Evolutionary conservation across 2,329 filamentous ascomycete genomes (phyloP).

Genomic region (Fusarium camptoceras): DNA sequence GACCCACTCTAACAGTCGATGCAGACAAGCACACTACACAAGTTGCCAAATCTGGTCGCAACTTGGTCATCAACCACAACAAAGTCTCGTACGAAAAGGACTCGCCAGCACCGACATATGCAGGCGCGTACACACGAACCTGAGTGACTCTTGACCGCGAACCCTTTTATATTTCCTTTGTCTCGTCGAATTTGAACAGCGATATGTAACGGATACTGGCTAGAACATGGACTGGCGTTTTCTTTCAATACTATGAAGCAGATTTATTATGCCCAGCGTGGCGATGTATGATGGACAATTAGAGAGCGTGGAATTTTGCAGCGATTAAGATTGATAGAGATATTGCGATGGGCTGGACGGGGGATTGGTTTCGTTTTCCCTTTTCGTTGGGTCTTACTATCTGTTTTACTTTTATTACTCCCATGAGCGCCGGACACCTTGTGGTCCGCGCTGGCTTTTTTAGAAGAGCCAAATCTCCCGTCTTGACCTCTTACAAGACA

Average conservation of each 20-base stretch:
- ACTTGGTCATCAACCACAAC: conserved; percentile 51
- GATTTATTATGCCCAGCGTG: conserved; percentile 25
- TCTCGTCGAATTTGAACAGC: conserved; percentile 21
- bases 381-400: conserved; percentile 8
- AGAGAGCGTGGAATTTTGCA: conserved; percentile 16
- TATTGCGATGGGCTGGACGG: conserved; percentile 20
- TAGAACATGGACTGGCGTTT: conserved; percentile 42
- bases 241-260: conserved; percentile 11
- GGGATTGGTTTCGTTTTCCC: conserved; percentile 11
- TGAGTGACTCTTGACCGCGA: background rate
- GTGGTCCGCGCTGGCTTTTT: conserved; percentile 26
- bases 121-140: conserved; percentile 36
- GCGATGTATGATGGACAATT: conserved; percentile 39
- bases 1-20: conserved; percentile 38
- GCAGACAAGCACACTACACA: conserved; percentile 44
- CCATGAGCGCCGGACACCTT: conserved; percentile 10
- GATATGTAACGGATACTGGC: conserved; percentile 34
- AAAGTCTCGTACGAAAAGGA: conserved; percentile 47
- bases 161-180: conserved; percentile 6
- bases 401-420: conserved; percentile 28
- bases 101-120: conserved; percentile 49
- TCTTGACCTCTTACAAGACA: conserved; percentile 21
- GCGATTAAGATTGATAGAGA: conserved; percentile 23
- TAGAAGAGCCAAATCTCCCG: conserved; percentile 35
- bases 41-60: conserved; percentile 41